Evolutionary conservation across 352 stramenopile genomes (phyloP), one percentile per base, ranked within the genome.

Genomic region (Globisporangium yorkense): DNA sequence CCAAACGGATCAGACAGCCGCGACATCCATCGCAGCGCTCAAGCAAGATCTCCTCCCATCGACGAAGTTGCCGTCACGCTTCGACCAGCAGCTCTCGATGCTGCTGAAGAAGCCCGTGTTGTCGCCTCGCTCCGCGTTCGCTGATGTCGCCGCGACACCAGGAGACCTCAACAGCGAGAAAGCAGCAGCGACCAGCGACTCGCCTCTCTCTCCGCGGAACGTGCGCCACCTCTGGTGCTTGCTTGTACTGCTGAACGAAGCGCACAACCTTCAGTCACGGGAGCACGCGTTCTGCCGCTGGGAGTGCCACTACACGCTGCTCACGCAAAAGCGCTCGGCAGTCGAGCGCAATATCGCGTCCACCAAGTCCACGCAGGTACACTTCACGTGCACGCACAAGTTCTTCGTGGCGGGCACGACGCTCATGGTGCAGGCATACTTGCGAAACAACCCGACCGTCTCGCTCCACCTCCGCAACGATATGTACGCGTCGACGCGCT

Each of bases 231-330:
- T 89, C 31, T 89, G 80, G 80, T 81, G 68, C 1, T 50, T 89
- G 9, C 55, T 77, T 7, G 44, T 90, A 6, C 65, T 77, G 44
- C 59, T 90, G 5, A 87, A 84, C 57, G 76, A 88, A 51, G 74
- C 72, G 9, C 76, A 90, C 56, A 70, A 87, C 59, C 55, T 90
- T 48, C 66, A 83, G 18, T 83, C 74, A 7, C 70, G 76, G 20
- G 70, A 88, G 51, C 75, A 71, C 4, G 64, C 76, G 1, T 87
- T 74, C 29, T 79, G 76, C 66, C 74, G 77, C 21, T 90, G 80
- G 80, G 80, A 88, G 33, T 90, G 80, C 49, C 77, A 84, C 54
- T 90, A 90, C 61, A 64, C 73, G n/a, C 56, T 88, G 1, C 66
- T 88, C 3, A 58, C 55, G 0, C 80, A 88, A 52, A 72, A 78